A percentile compares a stretch with the other conserved stretches of the same genome.
These are phyloP conservation scores for Boechera divaricarpa DNA, from an alignment of 345 rosid genomes.

Conservation along the genomic window DNA sequence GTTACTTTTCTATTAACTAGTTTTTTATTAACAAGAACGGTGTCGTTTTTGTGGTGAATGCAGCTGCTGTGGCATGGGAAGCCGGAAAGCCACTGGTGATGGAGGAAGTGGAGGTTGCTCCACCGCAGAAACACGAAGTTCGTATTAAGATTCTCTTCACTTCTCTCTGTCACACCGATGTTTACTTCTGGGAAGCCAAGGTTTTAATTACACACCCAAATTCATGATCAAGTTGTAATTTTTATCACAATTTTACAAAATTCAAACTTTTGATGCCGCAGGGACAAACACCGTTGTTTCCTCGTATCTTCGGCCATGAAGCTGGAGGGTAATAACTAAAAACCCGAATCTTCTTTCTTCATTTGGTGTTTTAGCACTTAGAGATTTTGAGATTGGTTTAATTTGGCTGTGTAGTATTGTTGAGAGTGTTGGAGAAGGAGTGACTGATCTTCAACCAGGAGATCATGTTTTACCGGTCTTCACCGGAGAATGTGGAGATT, in stretches of 20 bases:
- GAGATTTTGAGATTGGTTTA: neutral
- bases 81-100: conserved; percentile 86
- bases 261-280: conserved; percentile 29
- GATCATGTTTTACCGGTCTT: conserved; percentile 82
- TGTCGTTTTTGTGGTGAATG: conserved; percentile 28
- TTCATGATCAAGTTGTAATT: neutral
- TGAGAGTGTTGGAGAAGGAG: conserved; percentile 85
- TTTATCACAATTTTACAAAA: neutral
- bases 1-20: too few relatives aligned
- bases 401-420: conserved; percentile 56
- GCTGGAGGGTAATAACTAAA: conserved; percentile 67
- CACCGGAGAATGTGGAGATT: conserved; percentile 81
- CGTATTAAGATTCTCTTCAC: conserved; percentile 83
- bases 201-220: conserved; percentile 31
- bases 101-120: conserved; percentile 90
- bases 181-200: conserved; percentile 98
- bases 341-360: neutral
- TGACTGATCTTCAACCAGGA: conserved; percentile 73
- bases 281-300: conserved; percentile 83
- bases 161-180: conserved; percentile 85
- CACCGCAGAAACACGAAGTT: conserved; percentile 83
- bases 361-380: neutral
- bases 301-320: conserved; percentile 85
- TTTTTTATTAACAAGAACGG: neutral
- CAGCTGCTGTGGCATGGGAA: conserved; percentile 95